phyloP scores from a whole-genome alignment of 768 basidiomycete genomes.

The Lactifluus rugatus region DNA sequence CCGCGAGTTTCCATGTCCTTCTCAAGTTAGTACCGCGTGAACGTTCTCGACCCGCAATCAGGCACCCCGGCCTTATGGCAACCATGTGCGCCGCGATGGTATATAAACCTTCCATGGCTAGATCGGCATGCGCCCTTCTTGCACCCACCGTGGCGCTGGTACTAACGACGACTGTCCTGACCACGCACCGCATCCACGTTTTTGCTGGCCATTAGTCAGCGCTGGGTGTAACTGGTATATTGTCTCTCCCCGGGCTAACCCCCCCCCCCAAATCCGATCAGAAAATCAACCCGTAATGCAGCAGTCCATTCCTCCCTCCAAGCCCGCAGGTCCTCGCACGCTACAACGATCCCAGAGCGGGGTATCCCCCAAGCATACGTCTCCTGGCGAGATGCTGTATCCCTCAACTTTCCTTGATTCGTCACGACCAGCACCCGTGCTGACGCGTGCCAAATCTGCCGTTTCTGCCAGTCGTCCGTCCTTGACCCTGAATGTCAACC shows the following conservation, averaged over 20 bases:
- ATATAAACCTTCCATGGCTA: conserved; percentile 10
- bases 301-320: not conserved
- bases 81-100: not conserved
- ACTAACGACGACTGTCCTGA: not conserved
- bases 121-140: not conserved
- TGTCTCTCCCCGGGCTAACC: not conserved
- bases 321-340: conserved; percentile 7
- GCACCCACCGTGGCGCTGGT: not conserved
- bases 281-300: not conserved
- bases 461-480: not conserved
- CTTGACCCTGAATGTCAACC: conserved; percentile 1
- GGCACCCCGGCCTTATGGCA: conserved; percentile 17
- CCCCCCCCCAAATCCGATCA: not conserved
- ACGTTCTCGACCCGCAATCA: conserved; percentile 14
- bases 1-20: conserved; percentile 1
- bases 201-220: not conserved
- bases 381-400: not conserved
- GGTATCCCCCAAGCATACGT: not conserved
- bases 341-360: conserved; percentile 9
- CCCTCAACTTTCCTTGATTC: not conserved
- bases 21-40: conserved; percentile 15
- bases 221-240: not conserved
- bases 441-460: conserved; percentile 1
- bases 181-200: not conserved
- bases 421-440: not conserved